Base-by-base conservation (phyloP, 306 rosid species). In the Erythrophleum fordii region DNA sequence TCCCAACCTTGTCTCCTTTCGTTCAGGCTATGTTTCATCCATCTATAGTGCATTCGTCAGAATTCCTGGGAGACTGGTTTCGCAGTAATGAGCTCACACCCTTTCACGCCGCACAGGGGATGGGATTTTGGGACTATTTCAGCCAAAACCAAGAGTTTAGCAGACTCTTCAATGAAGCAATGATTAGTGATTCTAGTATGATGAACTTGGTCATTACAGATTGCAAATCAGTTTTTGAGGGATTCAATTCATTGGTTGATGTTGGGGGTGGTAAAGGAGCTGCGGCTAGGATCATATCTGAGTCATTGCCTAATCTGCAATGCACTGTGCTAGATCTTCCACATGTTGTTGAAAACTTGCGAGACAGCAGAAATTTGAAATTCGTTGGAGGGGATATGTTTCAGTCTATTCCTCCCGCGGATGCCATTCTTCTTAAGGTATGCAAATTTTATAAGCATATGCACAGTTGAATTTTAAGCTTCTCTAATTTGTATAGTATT, bases 121-220 rank as follows among this genome's bases (percentile, higher is more conserved):
- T 53, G 68, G 17, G 82, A 22, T 45, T 59, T 0, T 88, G 88
- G 89, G 88, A 81, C 16, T 83, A 82, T n/a, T 75, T 55, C 1
- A 35, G 76, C 29, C 78, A 79, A 35, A 73, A 88, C 73, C 76
- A 74, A 29, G 66, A 78, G 79, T 65, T 75, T 34, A 79, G 67
- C 23, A 10, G 28, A 17, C 18, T 29, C 35, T 88, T 90, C 71
- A 83, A 84, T 53, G 79, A 84, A 41, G 90, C 85, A 45, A 84
- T 86, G 90, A 51, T 84, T 10, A 69, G 86, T 64, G 89, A 86
- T 78, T 90, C 94, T 5, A 75, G 78, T 31, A 82, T 86, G 88
- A 72, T 90, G 86, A 86, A 83, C 72, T 75, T 84, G 84, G 86
- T 82, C 0, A 62, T 88, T 8, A 78, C 39, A 76, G 88, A 86